Base-by-base conservation (phyloP, 202 grass and related monocot genomes). In the Panicum hallii region DNA sequence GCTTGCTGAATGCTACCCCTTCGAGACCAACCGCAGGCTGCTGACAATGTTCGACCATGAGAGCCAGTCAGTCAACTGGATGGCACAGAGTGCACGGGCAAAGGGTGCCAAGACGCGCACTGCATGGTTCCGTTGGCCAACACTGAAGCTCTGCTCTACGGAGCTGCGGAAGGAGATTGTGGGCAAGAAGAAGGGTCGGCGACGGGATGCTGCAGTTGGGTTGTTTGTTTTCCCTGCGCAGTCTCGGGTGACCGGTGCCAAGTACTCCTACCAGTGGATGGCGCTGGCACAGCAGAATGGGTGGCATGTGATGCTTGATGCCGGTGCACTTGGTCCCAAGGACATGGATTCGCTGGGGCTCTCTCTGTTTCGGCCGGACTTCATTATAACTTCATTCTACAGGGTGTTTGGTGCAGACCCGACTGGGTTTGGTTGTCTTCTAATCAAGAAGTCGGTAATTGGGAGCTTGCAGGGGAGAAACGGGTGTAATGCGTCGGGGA, bases 181-280 rank as follows among this genome's bases (percentile, higher is more conserved):
- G 11, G 88, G 82, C 17, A 94, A 99, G 90, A 94, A 75, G 77
- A 94, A 87, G 82, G 84, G 68, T 2, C 71, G 93, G 41, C 94
- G 94, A 57, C 93, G 88, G 11, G 93, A 97, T 79, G 50, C 86
- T 11, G 90, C 88, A 1, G 88, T 57, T 0, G 97, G 97, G 28
- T 79, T 99, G 9, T 99, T 99, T 67, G 97, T 97, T 76, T 99
- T 99, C 82, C 97, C 97, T 20, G 97, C 88, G 7, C 97, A 99
- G 60, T 99, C 97, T 54, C 93, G 97, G 55, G 97, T 99, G 62
- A 99, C 97, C 0, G 97, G 97, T 1, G 91, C 97, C 62, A 99
- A 99, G 86, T 99, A 99, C 73, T 99, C 97, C 20, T 99, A 99
- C 75, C 97, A 99, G 61, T 99, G 97, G 97, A 99, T 99, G 97